A percentile compares a stretch with the other conserved stretches of the same genome.
Evolutionary conservation across 1,139 yeast species (phyloP).

Genomic region (Pichia sp.): DNA sequence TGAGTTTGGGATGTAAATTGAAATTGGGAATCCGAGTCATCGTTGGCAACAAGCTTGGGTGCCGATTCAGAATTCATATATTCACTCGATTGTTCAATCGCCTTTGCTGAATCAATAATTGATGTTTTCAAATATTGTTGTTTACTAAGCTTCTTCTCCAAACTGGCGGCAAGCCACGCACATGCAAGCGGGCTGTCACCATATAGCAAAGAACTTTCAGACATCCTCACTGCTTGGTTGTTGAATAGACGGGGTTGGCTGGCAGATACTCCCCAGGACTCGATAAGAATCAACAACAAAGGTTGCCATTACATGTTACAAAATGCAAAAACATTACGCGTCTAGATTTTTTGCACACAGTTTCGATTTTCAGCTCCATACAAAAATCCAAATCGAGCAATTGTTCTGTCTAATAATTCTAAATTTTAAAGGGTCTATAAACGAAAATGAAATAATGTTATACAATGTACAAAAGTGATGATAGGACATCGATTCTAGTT

Average conservation of each 20-base stretch:
- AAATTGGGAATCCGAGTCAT: slow-evolving; percentile 10
- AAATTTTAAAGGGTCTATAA: no score
- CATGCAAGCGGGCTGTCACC: slow-evolving; percentile 84
- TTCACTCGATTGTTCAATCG: slow-evolving; percentile 33
- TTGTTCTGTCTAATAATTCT: no score
- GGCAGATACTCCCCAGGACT: no score
- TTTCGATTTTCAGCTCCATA: no score
- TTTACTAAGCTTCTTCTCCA: slow-evolving; percentile 77
- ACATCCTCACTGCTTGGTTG: no score
- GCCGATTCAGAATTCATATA: background rate
- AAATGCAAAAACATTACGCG: slow-evolving; percentile 1
- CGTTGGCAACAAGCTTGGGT: background rate
- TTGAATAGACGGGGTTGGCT: no score
- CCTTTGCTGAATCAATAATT: slow-evolving; percentile 65
- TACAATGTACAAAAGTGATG: background rate
- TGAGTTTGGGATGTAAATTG: slow-evolving; percentile 12
- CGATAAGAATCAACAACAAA: no score
- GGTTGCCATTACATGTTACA: slow-evolving; percentile 20
- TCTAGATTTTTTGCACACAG: background rate
- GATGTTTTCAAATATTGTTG: slow-evolving; percentile 73
- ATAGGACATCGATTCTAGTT: no score
- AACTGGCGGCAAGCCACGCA: slow-evolving; percentile 92
- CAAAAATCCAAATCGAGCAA: background rate
- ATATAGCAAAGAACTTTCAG: slow-evolving; percentile 38
- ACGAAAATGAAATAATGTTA: no score